phyloP scores from a whole-genome alignment of 2,329 filamentous ascomycete species.

The Trichoderma brevicompactum region DNA sequence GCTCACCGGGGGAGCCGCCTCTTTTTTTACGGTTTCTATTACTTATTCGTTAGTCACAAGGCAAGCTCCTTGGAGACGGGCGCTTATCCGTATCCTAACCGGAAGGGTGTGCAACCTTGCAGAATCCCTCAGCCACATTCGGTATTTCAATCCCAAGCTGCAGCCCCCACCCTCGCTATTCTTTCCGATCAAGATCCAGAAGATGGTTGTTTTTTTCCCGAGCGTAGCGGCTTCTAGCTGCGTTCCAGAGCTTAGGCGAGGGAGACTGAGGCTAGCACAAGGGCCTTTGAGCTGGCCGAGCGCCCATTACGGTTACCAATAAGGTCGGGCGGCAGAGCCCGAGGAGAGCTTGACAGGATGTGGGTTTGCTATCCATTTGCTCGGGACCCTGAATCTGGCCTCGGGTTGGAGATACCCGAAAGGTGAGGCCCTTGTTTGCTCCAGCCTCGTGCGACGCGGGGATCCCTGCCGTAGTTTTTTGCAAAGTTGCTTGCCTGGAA shows the following conservation, averaged over 20 bases:
- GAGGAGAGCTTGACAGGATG: background rate
- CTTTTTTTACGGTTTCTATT: background rate
- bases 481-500: too few species aligned
- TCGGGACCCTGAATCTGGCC: background rate
- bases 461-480: background rate
- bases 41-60: constrained; percentile 12
- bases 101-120: constrained; percentile 17
- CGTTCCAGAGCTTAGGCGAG: constrained; percentile 19
- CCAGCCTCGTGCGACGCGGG: background rate
- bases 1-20: constrained; percentile 12
- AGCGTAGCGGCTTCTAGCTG: constrained; percentile 28
- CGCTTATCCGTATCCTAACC: constrained; percentile 21
- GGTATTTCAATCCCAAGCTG: constrained; percentile 29
- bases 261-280: background rate
- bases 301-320: background rate
- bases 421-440: background rate
- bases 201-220: constrained; percentile 16
- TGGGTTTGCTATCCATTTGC: background rate
- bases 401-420: constrained; percentile 24
- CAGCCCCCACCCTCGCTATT: constrained; percentile 27
- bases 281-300: background rate
- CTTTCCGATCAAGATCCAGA: constrained; percentile 29
- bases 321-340: constrained; percentile 8
- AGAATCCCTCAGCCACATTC: constrained; percentile 16
- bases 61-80: background rate